A percentile compares a stretch with the other conserved stretches of the same genome.
Conservation (phyloP, 306 rosid genomes). For the Ormosia semicastrata region DNA sequence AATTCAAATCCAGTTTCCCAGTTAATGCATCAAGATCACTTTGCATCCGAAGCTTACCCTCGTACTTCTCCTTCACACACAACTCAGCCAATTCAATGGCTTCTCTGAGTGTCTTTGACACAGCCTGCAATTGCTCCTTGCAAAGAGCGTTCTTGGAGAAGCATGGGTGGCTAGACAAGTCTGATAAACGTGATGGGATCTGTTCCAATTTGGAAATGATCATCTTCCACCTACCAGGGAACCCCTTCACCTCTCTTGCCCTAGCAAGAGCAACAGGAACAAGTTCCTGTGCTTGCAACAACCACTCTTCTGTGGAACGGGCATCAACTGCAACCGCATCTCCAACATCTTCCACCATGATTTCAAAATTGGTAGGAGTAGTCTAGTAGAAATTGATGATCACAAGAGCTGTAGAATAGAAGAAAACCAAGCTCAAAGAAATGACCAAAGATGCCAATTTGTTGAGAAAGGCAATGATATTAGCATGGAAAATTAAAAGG, state of each 20-base stretch:
- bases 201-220: conserved; percentile 77
- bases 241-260: conserved; percentile 74
- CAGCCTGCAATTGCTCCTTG: conserved; percentile 89
- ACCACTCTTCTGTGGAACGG: conserved; percentile 67
- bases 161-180: conserved; percentile 93
- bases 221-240: conserved; percentile 85
- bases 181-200: conserved; percentile 74
- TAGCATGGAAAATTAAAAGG: conserved; percentile 37
- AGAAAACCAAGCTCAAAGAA: conserved; percentile 44
- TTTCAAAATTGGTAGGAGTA: conserved; percentile 14
- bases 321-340: conserved; percentile 26
- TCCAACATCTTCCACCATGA: conserved; percentile 70
- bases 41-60: conserved; percentile 92
- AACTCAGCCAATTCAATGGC: conserved; percentile 62
- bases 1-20: conserved; percentile 79
- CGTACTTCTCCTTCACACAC: conserved; percentile 71
- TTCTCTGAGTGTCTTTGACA: conserved; percentile 60
- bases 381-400: conserved; percentile 21
- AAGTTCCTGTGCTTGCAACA: conserved; percentile 58
- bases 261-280: conserved; percentile 66
- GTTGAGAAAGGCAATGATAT: conserved; percentile 22
- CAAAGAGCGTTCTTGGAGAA: conserved; percentile 89
- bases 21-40: conserved; percentile 84
- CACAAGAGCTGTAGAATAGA: conserved; percentile 38
- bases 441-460: conserved; percentile 32